These are phyloP conservation scores for Tilletia horrida DNA, from an alignment of 1,284 basidiomycete genomes.

Conservation along the genomic window DNA sequence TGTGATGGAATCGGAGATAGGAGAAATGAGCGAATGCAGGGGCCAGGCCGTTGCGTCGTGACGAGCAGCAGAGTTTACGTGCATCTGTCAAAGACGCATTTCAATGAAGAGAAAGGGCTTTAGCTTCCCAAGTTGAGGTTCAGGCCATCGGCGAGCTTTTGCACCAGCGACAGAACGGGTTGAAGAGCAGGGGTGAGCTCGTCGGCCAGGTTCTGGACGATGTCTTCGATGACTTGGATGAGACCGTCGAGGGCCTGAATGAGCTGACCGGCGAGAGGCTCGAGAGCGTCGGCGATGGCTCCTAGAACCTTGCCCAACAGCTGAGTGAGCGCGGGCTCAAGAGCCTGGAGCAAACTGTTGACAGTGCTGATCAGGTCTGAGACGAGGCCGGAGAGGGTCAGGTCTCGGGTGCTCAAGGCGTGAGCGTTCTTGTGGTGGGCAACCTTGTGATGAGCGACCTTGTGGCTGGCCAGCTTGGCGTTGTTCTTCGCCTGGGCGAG, in stretches of 20 bases:
- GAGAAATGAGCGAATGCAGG: too few species aligned
- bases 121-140: neutral
- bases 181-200: neutral
- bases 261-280: neutral
- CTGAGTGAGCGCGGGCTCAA: neutral
- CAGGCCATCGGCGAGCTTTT: neutral
- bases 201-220: neutral
- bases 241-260: neutral
- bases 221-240: neutral
- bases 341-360: neutral
- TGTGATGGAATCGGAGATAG: too few species aligned
- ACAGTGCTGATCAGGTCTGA: conserved; percentile 6
- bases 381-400: conserved; percentile 2
- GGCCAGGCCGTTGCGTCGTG: too few species aligned
- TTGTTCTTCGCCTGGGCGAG: neutral
- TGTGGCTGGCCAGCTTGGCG: neutral
- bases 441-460: neutral
- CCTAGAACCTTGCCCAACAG: neutral
- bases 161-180: neutral
- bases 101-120: neutral
- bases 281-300: conserved; percentile 2
- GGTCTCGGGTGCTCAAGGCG: neutral
- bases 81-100: neutral
- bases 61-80: neutral
- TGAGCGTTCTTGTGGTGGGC: neutral